Evolutionary conservation across 352 stramenopile genomes (phyloP).

Genomic region (Thalassiosira tumida): DNA sequence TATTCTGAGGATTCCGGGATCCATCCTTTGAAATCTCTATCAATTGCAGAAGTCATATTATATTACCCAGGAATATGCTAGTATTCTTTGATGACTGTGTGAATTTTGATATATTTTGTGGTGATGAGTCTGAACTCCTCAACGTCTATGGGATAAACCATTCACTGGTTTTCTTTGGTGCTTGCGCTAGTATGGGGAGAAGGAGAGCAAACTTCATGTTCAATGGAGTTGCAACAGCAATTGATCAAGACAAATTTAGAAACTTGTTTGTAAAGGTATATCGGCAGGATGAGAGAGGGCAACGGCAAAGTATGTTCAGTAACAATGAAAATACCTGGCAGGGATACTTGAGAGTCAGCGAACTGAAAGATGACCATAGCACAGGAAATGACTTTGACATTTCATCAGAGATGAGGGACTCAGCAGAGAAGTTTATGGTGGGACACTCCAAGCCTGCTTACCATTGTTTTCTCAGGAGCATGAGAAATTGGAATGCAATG

Average conservation of each 20-base stretch:
- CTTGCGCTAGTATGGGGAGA: not conserved
- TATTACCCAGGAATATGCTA: not conserved
- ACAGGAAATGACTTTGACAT: not conserved
- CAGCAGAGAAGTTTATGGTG: conserved; percentile 2
- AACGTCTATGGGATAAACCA: not conserved
- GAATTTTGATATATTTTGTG: not conserved
- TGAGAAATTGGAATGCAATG: not conserved
- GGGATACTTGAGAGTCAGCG: not conserved
- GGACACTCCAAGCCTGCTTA: not conserved
- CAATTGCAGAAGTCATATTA: not conserved
- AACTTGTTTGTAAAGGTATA: conserved; percentile 1
- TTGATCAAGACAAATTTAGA: not conserved
- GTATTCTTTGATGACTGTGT: conserved; percentile 4
- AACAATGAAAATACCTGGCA: not conserved
- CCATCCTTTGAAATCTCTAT: not conserved
- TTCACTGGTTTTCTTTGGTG: not conserved
- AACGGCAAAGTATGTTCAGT: not conserved
- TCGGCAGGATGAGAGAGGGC: not conserved
- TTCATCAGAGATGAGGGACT: not conserved
- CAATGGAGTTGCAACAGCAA: not conserved
- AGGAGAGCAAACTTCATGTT: not conserved
- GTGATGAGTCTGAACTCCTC: not conserved
- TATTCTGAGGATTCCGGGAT: not conserved
- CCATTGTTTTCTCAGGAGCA: not conserved
- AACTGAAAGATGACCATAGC: not conserved